Base-by-base conservation (phyloP, 2,329 filamentous ascomycete genomes). In the Rhytidhysteron rufulum region DNA sequence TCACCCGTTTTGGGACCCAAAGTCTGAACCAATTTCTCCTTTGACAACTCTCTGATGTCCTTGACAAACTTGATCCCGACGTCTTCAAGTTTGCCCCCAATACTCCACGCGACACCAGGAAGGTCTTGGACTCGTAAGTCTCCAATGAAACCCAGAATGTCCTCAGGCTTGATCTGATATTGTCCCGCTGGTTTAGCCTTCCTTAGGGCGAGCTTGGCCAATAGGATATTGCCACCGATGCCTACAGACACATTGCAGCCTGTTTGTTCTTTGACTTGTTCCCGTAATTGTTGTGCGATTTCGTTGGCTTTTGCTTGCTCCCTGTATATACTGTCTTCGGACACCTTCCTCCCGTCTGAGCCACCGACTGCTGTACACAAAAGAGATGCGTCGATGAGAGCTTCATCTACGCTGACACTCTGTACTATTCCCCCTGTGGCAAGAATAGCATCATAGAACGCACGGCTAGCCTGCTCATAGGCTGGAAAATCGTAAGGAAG, bases 351-450 rank as follows among this genome's bases (percentile, higher is more conserved):
- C 1, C 85, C 87, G 51, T 85, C 78, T 2, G 84, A 86, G 2
- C 80, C 82, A 9, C 79, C 77, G 11, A 75, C 76, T 10, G 75
- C 70, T 32, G 88, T 68, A 43, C 93, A 86, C 3, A 86, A 67
- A 3, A 72, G 70, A 3, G 87, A 93, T 24, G 90, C 77, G 63
- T 98, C 93, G 13, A 98, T 70, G 6, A 98, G 75, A 1, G 89
- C 93, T 66, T 98, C 94, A 51, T 98, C 94, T 33, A 98, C 86
- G 57, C 93, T 97, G 38, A 98, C 91, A 56, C 93, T 97, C 61
- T 98, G 93, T 0, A 97, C 88, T 15, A 88, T 67, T 1, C 89
- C 91, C 15, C 85, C 88, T 7, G 89, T 74, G 5, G 80, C 78
- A 24, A 97, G 67, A 9, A 98, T 87, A 2, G 83, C 81, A 45